A percentile compares a stretch with the other conserved stretches of the same genome.
These are phyloP conservation scores for Cucumis sativus DNA, from an alignment of 306 rosid species.

Conservation along the genomic window Cucumber_9930_V3 NC_026660.2:22462501-22463000, in stretches of 20 bases:
- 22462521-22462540: constrained; percentile 5
- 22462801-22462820: constrained; percentile 46
- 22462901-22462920: background rate
- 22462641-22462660: constrained; percentile 35
- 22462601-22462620: constrained; percentile 28
- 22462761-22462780: constrained; percentile 89
- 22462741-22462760: constrained; percentile 94
- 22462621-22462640: constrained; percentile 69
- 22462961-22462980: background rate
- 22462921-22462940: background rate
- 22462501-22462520: constrained; percentile 2
- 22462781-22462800: constrained; percentile 66
- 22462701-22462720: constrained; percentile 86
- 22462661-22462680: constrained; percentile 79
- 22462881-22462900: background rate
- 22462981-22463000: constrained; percentile 5
- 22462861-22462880: constrained; percentile 3
- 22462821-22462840: background rate
- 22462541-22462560: constrained; percentile 6
- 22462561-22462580: constrained; percentile 1
- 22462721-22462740: constrained; percentile 77
- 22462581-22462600: background rate
- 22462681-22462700: constrained; percentile 67
- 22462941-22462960: background rate
- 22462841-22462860: constrained; percentile 29